phyloP scores from a whole-genome alignment of 2,329 filamentous ascomycete species.

The Paraconiothyrium brasiliense region DNA sequence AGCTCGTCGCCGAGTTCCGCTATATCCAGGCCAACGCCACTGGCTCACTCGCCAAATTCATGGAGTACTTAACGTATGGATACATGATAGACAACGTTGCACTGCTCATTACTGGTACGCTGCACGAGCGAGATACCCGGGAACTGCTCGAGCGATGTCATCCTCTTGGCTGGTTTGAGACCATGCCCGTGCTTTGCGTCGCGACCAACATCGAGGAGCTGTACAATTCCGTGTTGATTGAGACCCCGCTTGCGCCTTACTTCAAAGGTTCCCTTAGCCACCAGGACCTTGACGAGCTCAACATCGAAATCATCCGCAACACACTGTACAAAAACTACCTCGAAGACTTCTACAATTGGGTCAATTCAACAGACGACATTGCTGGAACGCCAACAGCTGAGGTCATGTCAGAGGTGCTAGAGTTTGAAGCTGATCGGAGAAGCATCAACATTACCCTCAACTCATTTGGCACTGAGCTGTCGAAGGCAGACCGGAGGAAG shows the following conservation, averaged over 20 bases:
- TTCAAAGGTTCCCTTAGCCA: conserved; percentile 97
- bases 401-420: conserved; percentile 93
- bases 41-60: conserved; percentile 90
- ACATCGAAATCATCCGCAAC: conserved; percentile 99
- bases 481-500: conserved; percentile 93
- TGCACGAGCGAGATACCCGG: conserved; percentile 95
- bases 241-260: conserved; percentile 93
- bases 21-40: conserved; percentile 95
- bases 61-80: conserved; percentile 97
- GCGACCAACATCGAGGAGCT: conserved; percentile 98
- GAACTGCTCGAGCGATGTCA: conserved; percentile 96
- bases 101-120: conserved; percentile 94
- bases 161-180: conserved; percentile 98
- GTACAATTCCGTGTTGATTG: conserved; percentile 97
- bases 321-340: conserved; percentile 99
- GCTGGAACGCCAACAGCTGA: conserved; percentile 88
- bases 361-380: conserved; percentile 89
- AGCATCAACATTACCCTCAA: conserved; percentile 99
- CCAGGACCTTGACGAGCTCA: conserved; percentile 96
- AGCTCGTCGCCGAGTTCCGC: conserved; percentile 95
- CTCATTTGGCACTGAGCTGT: conserved; percentile 95
- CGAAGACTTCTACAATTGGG: conserved; percentile 95
- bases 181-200: conserved; percentile 96
- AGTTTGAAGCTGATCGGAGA: conserved; percentile 95
- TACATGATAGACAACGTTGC: conserved; percentile 99